Evolutionary conservation across 169 alveolate species (phyloP), one percentile per base, ranked within the genome.

Genomic region (Plasmodium fragile): DNA sequence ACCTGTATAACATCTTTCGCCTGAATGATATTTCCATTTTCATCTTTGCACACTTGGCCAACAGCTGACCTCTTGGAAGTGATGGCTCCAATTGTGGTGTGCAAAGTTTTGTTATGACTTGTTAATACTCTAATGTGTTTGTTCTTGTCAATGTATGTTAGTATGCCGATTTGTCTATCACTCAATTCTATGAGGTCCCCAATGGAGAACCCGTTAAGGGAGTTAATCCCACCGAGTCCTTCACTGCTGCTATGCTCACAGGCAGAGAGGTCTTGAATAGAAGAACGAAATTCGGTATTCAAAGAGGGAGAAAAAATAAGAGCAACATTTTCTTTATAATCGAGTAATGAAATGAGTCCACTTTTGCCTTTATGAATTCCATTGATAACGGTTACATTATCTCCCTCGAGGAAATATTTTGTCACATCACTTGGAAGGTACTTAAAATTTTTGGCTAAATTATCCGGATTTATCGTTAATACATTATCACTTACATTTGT

Each of bases 331-430:
- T 96, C 96, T 59, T 91, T 93, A 73, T 90, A 92, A 93, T 96
- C 96, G 43, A 96, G 90, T 78, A 96, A 52, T 1, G 97, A 95
- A 18, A 97, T 94, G 3, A 97, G 80, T 25, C 98, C 98, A 39
- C 98, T 95, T 78, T 97, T 97, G 10, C 98, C 98, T 18, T 95
- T 96, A 89, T 97, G 96, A 49, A 95, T 53, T 4, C 98, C 98
- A 71, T 95, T 97, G 52, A 97, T 95, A 18, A 96, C 96, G 18
- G 97, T 90, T 43, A 97, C 98, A 45, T 96, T 96, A 83, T 97
- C 98, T 11, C 98, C 98, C 70, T 96, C 97, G n/a, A 78, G 95
- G 65, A 97, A 96, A 65, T 95, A 92, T 83, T 97, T 97, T 16
- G 96, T 95, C 25, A 96, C 84, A 69, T 94, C 95, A 16, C 75